Evolutionary conservation across 805 yeast genomes (phyloP).

Genomic region (Helenozyma rhizophorensis): DNA sequence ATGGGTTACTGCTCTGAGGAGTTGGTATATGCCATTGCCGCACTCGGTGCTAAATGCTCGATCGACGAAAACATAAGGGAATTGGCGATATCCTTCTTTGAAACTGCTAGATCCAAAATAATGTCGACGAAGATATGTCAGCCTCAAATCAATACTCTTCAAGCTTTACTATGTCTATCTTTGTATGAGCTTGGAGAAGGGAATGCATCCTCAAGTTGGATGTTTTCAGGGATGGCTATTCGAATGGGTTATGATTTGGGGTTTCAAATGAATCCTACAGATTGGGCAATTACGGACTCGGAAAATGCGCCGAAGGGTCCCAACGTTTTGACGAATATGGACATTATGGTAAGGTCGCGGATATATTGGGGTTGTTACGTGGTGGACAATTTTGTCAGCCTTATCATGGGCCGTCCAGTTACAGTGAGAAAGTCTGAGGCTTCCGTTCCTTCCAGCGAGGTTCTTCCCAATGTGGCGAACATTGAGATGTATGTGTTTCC

Average conservation of each 20-base stretch:
- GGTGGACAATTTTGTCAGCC: conserved; percentile 15
- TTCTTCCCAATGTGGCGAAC: conserved; percentile 11
- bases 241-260: conserved; percentile 19
- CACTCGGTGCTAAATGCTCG: conserved; percentile 16
- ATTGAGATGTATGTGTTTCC: conserved; percentile 13
- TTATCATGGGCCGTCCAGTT: conserved; percentile 18
- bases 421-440: conserved; percentile 17
- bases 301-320: conserved; percentile 3
- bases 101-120: conserved; percentile 11
- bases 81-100: conserved; percentile 12
- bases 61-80: conserved; percentile 4
- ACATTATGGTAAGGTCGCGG: conserved; percentile 13
- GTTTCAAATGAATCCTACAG: conserved; percentile 16
- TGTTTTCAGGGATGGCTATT: conserved; percentile 18
- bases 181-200: conserved; percentile 18
- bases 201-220: conserved; percentile 17
- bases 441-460: conserved; percentile 15
- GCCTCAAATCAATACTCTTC: conserved; percentile 15
- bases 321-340: conserved; percentile 6
- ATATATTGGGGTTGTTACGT: conserved; percentile 18
- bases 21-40: conserved; percentile 16
- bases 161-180: conserved; percentile 16
- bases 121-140: conserved; percentile 10
- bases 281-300: conserved; percentile 11
- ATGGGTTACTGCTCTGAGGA: conserved; percentile 16